Percentiles rank a stretch among this genome's conserved stretches.
Conservation (phyloP, 257 asterid genomes). For the Capsicum chinense region DNA sequence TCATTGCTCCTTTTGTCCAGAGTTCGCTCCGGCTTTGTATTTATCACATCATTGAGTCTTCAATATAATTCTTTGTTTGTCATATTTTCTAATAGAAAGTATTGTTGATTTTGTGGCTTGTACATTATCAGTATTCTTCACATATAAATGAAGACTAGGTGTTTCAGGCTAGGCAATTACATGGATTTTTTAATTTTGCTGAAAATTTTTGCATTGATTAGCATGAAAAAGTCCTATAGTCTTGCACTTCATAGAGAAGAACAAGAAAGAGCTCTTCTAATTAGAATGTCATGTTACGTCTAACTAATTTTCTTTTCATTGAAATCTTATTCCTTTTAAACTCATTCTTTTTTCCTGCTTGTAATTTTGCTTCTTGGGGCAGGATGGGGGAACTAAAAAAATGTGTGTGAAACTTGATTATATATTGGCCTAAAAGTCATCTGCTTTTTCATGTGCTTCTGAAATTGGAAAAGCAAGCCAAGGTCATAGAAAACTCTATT, state of each 20-base stretch:
- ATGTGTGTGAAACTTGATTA: background rate
- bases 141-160: background rate
- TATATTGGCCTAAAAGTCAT: conserved; percentile 18
- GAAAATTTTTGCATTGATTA: background rate
- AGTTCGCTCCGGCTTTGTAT: background rate
- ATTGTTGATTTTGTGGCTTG: conserved; percentile 6
- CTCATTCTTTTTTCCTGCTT: background rate
- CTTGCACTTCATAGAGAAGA: conserved; percentile 21
- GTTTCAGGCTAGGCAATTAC: conserved; percentile 12
- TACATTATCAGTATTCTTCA: background rate
- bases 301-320: background rate
- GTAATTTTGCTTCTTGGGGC: conserved; percentile 5
- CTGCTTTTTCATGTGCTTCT: conserved; percentile 29
- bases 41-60: background rate
- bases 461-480: conserved; percentile 76
- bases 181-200: conserved; percentile 6
- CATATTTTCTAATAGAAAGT: background rate
- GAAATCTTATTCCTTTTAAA: background rate
- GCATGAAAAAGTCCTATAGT: conserved; percentile 8
- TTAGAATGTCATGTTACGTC: conserved; percentile 17
- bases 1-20: conserved; percentile 16
- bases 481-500: conserved; percentile 71
- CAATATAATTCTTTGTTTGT: background rate
- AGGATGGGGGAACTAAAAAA: background rate
- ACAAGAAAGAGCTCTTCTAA: background rate